Evolutionary conservation across 2,329 filamentous ascomycete genomes (phyloP).

Genomic region (Hypoxylon sp.): DNA sequence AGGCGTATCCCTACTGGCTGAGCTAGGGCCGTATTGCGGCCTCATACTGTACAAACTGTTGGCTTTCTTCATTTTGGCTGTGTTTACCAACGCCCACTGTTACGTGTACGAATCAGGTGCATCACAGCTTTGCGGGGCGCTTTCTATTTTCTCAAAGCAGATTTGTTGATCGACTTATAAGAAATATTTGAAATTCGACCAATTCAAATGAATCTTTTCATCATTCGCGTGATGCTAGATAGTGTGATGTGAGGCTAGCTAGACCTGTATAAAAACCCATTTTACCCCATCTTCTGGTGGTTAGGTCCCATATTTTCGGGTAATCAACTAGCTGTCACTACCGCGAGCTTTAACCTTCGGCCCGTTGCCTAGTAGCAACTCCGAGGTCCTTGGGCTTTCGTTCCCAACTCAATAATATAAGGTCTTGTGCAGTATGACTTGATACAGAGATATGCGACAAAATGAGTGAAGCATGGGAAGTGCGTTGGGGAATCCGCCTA

Average conservation of each 20-base stretch:
- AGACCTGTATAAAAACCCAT: neutral
- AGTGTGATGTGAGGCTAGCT: neutral
- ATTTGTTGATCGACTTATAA: no score
- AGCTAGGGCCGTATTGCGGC: no score
- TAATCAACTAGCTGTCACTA: neutral
- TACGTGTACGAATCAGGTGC: no score
- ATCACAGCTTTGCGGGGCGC: no score
- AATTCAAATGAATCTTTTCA: neutral
- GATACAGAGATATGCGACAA: neutral
- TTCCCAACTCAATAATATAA: neutral
- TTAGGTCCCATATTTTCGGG: neutral
- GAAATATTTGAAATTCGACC: neutral
- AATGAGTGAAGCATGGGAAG: neutral
- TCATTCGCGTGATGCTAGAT: neutral
- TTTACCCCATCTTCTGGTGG: neutral
- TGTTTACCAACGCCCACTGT: no score
- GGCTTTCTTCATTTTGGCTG: no score
- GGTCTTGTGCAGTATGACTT: neutral
- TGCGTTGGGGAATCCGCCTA: neutral
- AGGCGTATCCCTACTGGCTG: no score
- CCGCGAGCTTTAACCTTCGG: neutral
- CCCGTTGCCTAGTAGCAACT: no score
- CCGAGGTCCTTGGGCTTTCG: neutral
- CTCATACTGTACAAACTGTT: no score
- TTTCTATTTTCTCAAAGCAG: no score